phyloP scores from a whole-genome alignment of 73 alveolate genomes.

The Paramecium sonneborni region DNA sequence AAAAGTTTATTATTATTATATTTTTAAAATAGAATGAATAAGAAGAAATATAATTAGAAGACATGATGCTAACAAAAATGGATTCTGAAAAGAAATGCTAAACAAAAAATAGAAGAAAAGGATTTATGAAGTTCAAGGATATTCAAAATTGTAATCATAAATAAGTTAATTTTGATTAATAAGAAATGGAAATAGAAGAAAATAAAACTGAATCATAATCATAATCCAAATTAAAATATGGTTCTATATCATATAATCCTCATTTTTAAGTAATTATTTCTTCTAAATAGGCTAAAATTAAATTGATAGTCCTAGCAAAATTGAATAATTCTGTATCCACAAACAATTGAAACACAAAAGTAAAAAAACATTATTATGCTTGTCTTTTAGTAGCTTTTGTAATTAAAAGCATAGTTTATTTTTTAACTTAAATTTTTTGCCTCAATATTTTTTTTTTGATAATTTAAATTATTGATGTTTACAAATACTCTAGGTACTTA shows the following conservation, averaged over 20 bases:
- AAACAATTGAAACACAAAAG: conserved; percentile 7
- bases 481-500: neutral
- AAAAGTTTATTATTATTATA: neutral
- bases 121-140: conserved; percentile 40
- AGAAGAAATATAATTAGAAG: conserved; percentile 14
- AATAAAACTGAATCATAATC: neutral
- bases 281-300: conserved; percentile 15
- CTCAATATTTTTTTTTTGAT: neutral
- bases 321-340: conserved; percentile 50
- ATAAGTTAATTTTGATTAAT: neutral
- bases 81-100: neutral
- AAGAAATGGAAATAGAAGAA: conserved; percentile 29
- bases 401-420: neutral
- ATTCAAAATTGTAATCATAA: conserved; percentile 21
- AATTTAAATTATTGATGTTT: neutral
- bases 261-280: conserved; percentile 15
- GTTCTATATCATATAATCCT: neutral
- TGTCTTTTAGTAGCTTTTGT: neutral
- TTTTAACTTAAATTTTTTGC: neutral
- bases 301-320: neutral
- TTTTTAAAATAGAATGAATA: neutral
- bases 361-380: neutral
- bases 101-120: conserved; percentile 46
- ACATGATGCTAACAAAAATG: conserved; percentile 12
- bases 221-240: neutral